Evolutionary conservation across 106 monocot genomes (phyloP), one percentile per base, ranked within the genome.

Genomic region (Acorus gramineus): DNA sequence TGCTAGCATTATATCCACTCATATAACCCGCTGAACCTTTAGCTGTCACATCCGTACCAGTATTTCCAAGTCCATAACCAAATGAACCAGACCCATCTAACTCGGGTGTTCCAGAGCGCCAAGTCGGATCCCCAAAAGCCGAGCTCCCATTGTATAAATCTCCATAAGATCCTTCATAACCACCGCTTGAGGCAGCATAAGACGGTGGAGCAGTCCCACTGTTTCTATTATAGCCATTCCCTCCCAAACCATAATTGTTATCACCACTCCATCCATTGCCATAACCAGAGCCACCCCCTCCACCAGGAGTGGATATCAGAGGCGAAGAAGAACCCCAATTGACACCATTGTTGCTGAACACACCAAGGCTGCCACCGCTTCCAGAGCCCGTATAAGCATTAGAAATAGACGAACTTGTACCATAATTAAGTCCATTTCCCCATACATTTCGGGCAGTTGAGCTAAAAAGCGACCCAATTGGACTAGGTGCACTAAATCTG

Each of bases 91-190:
- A 62, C 4, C 53, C 69, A 64, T 81, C 88, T 61, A 93, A 76
- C 59, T 87, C 92, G 48, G 73, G 75, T 1, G 81, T 67, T 48
- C 57, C 67, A 47, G 86, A 82, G 5, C 77, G 74, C 92, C 92
- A 93, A 14, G 87, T 87, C 50, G 79, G 71, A 47, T 87, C 87
- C 47, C 85, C 82, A 71, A 81, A 91, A 61, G 86, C 78, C 13
- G 86, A 76, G 71, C 73, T 76, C 44, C 73, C 69, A 61, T 80
- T 74, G 66, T 82, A 93, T 48, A 80, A 57, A 56, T 82, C 82
- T 43, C 85, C 58, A 71, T 79, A 79, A 50, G 73, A 74, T 55
- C 73, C 77, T 70, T 85, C 85, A 72, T 75, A 82, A 48, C 75
- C 79, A 60, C 73, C 73, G 46, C 47, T 68, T 59, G 72, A n/a